These are phyloP conservation scores for Fusarium robinianum DNA, from an alignment of 2,329 filamentous ascomycete species.

Conservation along the genomic window DNA sequence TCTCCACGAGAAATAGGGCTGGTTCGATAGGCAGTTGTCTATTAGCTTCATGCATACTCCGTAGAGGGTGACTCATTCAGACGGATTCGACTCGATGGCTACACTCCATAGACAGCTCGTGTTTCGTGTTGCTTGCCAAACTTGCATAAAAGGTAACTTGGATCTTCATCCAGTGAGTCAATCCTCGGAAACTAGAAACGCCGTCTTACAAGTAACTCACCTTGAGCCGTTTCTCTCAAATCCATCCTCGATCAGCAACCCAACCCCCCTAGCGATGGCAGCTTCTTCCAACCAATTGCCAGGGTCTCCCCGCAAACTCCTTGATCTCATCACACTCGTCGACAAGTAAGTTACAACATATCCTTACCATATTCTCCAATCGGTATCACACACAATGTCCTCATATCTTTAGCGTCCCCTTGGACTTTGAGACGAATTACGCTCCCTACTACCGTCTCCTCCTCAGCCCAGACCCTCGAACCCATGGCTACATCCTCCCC, in stretches of 20 bases:
- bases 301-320: constrained; percentile 38
- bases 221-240: no score
- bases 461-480: constrained; percentile 49
- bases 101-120: not conserved
- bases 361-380: not conserved
- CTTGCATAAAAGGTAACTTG: not conserved
- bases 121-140: not conserved
- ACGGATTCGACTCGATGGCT: no score
- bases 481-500: constrained; percentile 56
- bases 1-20: no score
- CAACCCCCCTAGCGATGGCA: constrained; percentile 19
- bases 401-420: constrained; percentile 48
- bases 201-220: no score
- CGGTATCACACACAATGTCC: not conserved
- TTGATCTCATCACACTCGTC: constrained; percentile 47
- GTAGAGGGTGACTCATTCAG: no score
- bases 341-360: constrained; percentile 46
- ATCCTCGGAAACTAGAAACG: not conserved
- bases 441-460: constrained; percentile 51
- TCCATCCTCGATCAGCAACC: not conserved
- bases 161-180: not conserved
- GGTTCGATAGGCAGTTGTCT: no score
- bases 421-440: constrained; percentile 46
- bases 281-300: constrained; percentile 5
- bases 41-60: no score